Evolutionary conservation across 306 rosid genomes (phyloP).

Genomic region (Fagus sylvatica): DNA sequence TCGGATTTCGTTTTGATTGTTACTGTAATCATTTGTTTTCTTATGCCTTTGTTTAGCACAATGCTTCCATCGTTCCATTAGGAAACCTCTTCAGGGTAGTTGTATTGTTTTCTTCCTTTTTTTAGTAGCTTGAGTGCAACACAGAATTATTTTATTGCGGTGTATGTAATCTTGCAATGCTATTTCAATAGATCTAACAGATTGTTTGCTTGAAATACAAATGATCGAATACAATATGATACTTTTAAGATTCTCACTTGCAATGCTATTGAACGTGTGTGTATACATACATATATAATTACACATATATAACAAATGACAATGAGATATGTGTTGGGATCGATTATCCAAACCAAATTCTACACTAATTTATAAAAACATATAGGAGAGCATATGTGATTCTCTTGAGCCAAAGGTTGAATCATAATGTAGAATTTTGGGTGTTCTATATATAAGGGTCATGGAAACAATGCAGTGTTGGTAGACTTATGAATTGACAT

Average conservation of each 20-base stretch:
- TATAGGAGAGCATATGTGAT: neutral
- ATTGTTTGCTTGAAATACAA: neutral
- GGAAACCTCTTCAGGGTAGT: no score
- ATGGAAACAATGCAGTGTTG: neutral
- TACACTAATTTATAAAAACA: neutral
- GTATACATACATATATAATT: no score
- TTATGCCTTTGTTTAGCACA: neutral
- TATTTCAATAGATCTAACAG: neutral
- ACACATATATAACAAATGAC: no score
- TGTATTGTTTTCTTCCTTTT: neutral
- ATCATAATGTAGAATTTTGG: neutral
- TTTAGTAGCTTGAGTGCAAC: neutral
- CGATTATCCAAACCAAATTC: neutral
- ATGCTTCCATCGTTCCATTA: no score
- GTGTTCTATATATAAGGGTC: neutral
- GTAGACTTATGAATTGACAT: neutral
- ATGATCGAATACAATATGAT: neutral
- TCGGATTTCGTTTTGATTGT: no score
- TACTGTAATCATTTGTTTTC: neutral
- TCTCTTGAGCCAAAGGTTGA: neutral
- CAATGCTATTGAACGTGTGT: no score
- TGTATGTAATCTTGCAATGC: neutral
- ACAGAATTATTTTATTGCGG: neutral
- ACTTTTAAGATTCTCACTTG: neutral
- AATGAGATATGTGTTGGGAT: no score